Evolutionary conservation across 352 stramenopile species (phyloP).

Genomic region (Globisporangium mamillatum): DNA sequence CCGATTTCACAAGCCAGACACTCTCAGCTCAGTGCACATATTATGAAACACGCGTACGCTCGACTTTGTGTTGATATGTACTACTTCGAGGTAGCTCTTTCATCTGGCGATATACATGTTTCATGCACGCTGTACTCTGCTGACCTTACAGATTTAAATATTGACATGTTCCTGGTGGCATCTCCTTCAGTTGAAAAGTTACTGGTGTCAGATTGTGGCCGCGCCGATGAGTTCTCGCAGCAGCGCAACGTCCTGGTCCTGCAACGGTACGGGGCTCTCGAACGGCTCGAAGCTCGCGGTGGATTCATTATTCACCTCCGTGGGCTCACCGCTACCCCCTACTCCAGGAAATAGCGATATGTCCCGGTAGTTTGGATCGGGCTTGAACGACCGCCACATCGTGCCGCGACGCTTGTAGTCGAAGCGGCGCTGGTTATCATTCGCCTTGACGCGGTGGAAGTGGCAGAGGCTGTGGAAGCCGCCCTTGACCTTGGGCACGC

Average conservation of each 20-base stretch:
- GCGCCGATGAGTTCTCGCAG: not conserved
- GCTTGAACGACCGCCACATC: constrained; percentile 12
- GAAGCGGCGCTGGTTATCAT: constrained; percentile 27
- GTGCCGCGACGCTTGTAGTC: constrained; percentile 22
- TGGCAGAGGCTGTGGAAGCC: constrained; percentile 27
- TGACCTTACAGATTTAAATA: no score
- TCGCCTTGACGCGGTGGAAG: constrained; percentile 25
- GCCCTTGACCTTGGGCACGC: constrained; percentile 27
- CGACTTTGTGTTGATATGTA: no score
- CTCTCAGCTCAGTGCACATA: no score
- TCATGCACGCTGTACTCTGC: no score
- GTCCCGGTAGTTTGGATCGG: constrained; percentile 11
- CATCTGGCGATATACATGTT: no score
- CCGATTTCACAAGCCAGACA: no score
- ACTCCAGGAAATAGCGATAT: constrained; percentile 12
- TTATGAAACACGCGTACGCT: no score
- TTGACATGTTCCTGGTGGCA: no score
- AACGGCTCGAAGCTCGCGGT: constrained; percentile 14
- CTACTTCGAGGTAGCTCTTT: no score
- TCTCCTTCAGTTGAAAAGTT: not conserved
- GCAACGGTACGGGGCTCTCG: constrained; percentile 4
- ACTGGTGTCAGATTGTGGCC: constrained; percentile 1
- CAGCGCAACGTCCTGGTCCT: constrained; percentile 16
- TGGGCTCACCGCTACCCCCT: not conserved
- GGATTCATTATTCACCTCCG: not conserved